These are phyloP conservation scores for Fusarium incarnatum DNA, from an alignment of 2,329 filamentous ascomycete species.

Conservation along the genomic window DNA sequence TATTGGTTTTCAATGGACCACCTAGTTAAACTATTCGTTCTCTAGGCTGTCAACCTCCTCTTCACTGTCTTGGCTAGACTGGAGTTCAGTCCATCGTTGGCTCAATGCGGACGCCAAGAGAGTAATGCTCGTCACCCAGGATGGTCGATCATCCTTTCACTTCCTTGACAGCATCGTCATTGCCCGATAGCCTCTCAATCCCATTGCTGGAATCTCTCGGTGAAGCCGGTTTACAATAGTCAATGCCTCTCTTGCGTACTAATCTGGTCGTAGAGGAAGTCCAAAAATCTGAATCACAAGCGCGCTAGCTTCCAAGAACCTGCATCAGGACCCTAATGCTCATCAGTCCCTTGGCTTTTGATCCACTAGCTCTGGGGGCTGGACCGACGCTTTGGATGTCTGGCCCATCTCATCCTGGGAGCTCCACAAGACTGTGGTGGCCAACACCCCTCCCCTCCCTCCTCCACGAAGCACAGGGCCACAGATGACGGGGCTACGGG, in stretches of 20 bases:
- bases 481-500: slow-evolving; percentile 34
- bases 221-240: neutral
- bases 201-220: neutral
- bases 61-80: slow-evolving; percentile 25
- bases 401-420: slow-evolving; percentile 35
- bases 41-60: slow-evolving; percentile 2
- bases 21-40: slow-evolving; percentile 11
- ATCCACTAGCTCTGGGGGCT: slow-evolving; percentile 26
- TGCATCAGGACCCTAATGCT: slow-evolving; percentile 30
- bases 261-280: neutral
- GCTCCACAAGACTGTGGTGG: slow-evolving; percentile 38
- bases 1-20: neutral
- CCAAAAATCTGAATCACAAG: slow-evolving; percentile 21
- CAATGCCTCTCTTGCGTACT: neutral
- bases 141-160: neutral
- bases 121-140: slow-evolving; percentile 18
- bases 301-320: slow-evolving; percentile 36
- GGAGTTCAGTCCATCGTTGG: slow-evolving; percentile 13
- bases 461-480: slow-evolving; percentile 37
- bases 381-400: slow-evolving; percentile 27
- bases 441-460: slow-evolving; percentile 38
- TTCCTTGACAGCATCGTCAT: neutral
- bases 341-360: slow-evolving; percentile 32
- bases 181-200: neutral
- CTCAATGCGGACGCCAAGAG: slow-evolving; percentile 22